phyloP scores from a whole-genome alignment of 345 rosid species.

The Salix viminalis region DNA sequence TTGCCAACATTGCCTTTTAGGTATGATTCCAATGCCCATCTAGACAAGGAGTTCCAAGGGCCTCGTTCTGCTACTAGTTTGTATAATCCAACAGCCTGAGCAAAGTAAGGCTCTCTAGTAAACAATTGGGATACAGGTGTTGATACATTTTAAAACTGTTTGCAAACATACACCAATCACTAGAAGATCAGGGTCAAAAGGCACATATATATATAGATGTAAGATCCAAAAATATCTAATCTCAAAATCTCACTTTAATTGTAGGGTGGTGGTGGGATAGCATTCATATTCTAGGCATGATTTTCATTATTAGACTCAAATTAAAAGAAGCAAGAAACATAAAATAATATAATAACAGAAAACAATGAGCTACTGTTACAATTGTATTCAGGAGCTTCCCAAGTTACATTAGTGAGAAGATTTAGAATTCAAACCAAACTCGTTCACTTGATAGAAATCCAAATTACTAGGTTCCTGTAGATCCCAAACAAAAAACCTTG shows the following conservation, averaged over 20 bases:
- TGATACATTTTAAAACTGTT: slow-evolving; percentile 1
- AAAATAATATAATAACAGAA: not conserved
- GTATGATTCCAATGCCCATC: slow-evolving; percentile 98
- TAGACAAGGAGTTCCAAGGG: slow-evolving; percentile 96
- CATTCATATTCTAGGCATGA: not conserved
- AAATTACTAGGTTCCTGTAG: not conserved
- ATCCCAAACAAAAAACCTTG: not conserved
- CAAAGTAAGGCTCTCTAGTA: slow-evolving; percentile 3
- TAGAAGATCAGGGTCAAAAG: not conserved
- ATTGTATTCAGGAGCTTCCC: not conserved
- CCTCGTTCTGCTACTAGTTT: slow-evolving; percentile 97
- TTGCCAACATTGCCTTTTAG: slow-evolving; percentile 87
- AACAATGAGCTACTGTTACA: not conserved
- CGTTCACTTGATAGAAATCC: not conserved
- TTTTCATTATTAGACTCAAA: not conserved
- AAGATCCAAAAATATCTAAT: not conserved
- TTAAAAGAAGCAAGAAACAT: not conserved
- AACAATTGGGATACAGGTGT: not conserved
- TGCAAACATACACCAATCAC: not conserved
- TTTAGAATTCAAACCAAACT: not conserved
- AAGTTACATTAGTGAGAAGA: not conserved
- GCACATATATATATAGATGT: not conserved
- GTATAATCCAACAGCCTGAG: slow-evolving; percentile 86
- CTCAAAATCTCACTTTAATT: not conserved
- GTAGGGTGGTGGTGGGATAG: not conserved